phyloP scores from a whole-genome alignment of 805 yeast genomes.

The Naumovozyma castellii region DNA sequence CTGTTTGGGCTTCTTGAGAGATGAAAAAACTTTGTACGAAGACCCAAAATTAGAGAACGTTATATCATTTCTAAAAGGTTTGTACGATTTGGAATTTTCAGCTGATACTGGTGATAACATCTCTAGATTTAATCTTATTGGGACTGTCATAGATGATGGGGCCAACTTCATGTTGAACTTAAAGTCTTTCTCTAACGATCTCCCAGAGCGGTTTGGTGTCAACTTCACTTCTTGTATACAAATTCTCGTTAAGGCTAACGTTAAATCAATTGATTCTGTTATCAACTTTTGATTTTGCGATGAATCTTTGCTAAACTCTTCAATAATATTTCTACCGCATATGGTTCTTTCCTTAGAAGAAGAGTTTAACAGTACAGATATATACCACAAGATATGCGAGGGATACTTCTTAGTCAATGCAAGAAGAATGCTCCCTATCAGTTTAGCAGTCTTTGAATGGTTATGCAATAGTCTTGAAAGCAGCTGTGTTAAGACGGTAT shows the following conservation, averaged over 20 bases:
- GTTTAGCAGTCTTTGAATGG: slow-evolving; percentile 43
- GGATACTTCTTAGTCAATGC: slow-evolving; percentile 60
- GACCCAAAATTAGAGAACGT: slow-evolving; percentile 59
- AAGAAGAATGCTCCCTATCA: slow-evolving; percentile 49
- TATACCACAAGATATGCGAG: slow-evolving; percentile 68
- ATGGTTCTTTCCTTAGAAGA: slow-evolving; percentile 36
- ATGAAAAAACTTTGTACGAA: slow-evolving; percentile 58
- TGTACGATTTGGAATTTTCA: slow-evolving; percentile 33
- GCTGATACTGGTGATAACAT: slow-evolving; percentile 49
- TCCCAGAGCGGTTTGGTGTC: slow-evolving; percentile 19
- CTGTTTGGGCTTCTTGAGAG: slow-evolving; percentile 82
- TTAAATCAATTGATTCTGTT: slow-evolving; percentile 17
- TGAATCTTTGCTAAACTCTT: slow-evolving; percentile 16
- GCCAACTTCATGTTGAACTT: slow-evolving; percentile 34
- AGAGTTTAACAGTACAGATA: slow-evolving; percentile 58
- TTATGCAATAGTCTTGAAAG: slow-evolving; percentile 68
- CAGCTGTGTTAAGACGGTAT: slow-evolving; percentile 76
- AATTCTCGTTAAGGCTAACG: slow-evolving; percentile 17
- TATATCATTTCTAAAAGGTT: slow-evolving; percentile 40
- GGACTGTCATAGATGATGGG: slow-evolving; percentile 56
- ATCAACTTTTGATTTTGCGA: slow-evolving; percentile 11
- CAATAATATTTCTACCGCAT: slow-evolving; percentile 39
- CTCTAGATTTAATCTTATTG: slow-evolving; percentile 61
- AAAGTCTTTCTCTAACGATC: slow-evolving; percentile 33
- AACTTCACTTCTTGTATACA: slow-evolving; percentile 21